Percentiles rank a stretch among this genome's conserved stretches.
These are phyloP conservation scores for Rhizophora mangle DNA, from an alignment of 345 rosid genomes.

Conservation along the genomic window DNA sequence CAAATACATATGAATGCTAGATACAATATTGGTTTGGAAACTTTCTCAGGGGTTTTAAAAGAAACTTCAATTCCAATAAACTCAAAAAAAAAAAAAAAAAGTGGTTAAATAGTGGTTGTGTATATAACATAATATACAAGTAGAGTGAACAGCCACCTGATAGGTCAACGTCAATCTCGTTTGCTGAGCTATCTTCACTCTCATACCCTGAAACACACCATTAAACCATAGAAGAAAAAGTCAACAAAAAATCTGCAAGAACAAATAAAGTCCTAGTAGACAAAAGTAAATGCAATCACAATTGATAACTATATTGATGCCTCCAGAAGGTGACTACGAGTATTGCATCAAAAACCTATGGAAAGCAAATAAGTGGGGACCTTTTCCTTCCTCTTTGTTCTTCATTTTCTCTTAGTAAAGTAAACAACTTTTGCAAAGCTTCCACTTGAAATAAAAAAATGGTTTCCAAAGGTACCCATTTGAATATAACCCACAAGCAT, in stretches of 20 bases:
- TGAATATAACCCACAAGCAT: too few species aligned
- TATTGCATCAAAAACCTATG: too few species aligned
- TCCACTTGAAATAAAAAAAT: neutral
- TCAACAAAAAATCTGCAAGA: neutral
- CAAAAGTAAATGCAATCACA: neutral
- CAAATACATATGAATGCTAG: neutral
- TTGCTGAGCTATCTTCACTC: slow-evolving; percentile 57
- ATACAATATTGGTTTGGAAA: neutral
- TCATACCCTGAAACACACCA: slow-evolving; percentile 42
- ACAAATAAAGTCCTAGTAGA: neutral
- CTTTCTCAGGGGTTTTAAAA: neutral
- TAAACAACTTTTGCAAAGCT: too few species aligned
- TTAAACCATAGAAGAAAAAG: neutral
- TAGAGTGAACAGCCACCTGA: slow-evolving; percentile 29
- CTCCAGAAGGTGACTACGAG: neutral
- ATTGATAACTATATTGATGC: neutral
- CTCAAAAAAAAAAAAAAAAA: neutral
- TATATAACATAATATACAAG: neutral
- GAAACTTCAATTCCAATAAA: neutral
- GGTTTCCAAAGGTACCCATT: neutral
- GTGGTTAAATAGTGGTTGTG: too few species aligned
- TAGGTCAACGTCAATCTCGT: slow-evolving; percentile 39
- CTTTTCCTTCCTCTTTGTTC: too few species aligned
- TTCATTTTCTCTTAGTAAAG: too few species aligned
- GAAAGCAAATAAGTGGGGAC: too few species aligned